Percentiles rank a stretch among this genome's conserved stretches.
Conservation (phyloP, 805 yeast genomes). For the Phaffomyces antillensis region DNA sequence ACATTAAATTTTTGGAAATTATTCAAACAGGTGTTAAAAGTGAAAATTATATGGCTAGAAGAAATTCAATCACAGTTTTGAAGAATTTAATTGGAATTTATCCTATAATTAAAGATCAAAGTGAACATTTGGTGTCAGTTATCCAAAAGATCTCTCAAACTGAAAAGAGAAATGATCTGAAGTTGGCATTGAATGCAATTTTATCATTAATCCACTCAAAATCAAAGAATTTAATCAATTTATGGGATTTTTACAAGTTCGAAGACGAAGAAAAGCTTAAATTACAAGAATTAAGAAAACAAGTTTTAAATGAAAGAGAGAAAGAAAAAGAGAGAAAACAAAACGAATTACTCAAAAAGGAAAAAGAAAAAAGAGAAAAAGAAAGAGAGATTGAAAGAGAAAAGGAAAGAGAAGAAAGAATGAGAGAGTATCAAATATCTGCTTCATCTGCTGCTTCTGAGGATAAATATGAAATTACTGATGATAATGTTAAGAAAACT, state of each 20-base stretch:
- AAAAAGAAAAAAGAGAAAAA: constrained; percentile 3
- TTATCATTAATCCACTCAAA: constrained; percentile 58
- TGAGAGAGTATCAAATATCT: not conserved
- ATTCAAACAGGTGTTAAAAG: constrained; percentile 25
- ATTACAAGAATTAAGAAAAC: constrained; percentile 13
- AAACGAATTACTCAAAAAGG: constrained; percentile 1
- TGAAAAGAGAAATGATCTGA: constrained; percentile 76
- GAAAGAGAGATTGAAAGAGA: not conserved
- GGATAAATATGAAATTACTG: constrained; percentile 7
- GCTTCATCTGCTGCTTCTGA: not conserved
- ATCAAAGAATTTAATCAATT: constrained; percentile 40
- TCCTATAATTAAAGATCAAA: constrained; percentile 64
- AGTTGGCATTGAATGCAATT: constrained; percentile 66
- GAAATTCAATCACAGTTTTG: constrained; percentile 73
- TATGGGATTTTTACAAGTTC: constrained; percentile 52
- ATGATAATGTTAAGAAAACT: not conserved
- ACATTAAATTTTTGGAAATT: constrained; percentile 35
- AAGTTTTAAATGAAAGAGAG: constrained; percentile 10
- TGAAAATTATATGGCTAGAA: constrained; percentile 65
- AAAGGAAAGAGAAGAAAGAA: constrained; percentile 15
- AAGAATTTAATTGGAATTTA: constrained; percentile 56
- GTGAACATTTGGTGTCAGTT: constrained; percentile 40
- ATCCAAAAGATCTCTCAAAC: constrained; percentile 40
- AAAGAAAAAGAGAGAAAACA: constrained; percentile 3
- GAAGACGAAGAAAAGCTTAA: constrained; percentile 34